A percentile compares a stretch with the other conserved stretches of the same genome.
Conservation (phyloP, 441 rosid species). For the Syzygium malaccense region DNA sequence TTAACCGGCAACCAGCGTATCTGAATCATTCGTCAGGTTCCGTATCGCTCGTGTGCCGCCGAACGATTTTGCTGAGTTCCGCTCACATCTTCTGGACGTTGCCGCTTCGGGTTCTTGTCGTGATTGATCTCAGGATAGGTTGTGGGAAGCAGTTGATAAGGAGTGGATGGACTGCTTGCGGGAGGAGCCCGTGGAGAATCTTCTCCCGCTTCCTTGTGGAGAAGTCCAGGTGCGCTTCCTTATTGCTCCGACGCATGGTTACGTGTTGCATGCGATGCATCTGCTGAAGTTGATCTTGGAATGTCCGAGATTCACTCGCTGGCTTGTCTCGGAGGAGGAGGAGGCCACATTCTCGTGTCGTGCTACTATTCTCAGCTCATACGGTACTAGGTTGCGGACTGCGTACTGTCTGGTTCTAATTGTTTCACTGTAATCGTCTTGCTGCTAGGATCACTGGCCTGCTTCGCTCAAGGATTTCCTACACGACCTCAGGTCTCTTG, state of each 20-base stretch:
- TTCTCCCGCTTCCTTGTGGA: slow-evolving; percentile 72
- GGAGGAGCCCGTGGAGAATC: slow-evolving; percentile 46
- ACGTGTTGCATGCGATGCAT: background rate
- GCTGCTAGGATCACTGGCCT: slow-evolving; percentile 68
- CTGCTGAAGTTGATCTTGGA: background rate
- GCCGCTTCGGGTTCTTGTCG: background rate
- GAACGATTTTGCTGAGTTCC: background rate
- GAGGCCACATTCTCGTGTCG: background rate
- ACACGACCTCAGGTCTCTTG: slow-evolving; percentile 49
- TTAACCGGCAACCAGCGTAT: background rate
- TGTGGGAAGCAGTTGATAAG: slow-evolving; percentile 71
- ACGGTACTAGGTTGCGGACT: background rate
- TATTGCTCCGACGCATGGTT: background rate
- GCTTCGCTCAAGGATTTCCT: slow-evolving; percentile 62
- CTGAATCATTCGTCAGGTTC: background rate
- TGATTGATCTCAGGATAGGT: slow-evolving; percentile 30
- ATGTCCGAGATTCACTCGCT: background rate
- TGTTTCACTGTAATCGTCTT: background rate
- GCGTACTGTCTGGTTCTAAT: background rate
- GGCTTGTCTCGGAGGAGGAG: background rate
- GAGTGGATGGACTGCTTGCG: slow-evolving; percentile 74
- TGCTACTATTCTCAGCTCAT: background rate
- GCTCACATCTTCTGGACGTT: background rate
- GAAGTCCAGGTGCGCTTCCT: slow-evolving; percentile 36
- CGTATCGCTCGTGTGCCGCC: background rate